Percentiles rank a stretch among this genome's conserved stretches.
These are phyloP conservation scores for Abrus precatorius DNA, from an alignment of 306 rosid genomes.

Conservation along the genomic window DNA sequence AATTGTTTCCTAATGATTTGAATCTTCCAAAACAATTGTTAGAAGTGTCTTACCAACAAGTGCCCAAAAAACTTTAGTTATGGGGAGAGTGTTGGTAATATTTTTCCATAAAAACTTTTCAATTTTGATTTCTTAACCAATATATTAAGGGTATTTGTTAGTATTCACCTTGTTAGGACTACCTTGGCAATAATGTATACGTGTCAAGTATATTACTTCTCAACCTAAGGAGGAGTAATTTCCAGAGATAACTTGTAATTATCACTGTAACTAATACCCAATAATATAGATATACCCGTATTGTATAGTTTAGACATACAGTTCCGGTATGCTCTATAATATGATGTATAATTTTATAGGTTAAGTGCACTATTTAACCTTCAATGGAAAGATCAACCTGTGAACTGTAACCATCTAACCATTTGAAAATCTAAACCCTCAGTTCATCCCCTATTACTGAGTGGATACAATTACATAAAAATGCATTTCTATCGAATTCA, in stretches of 20 bases:
- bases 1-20: neutral
- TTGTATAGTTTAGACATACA: constrained; percentile 5
- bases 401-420: constrained; percentile 11
- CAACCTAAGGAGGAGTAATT: constrained; percentile 1
- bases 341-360: constrained; percentile 8
- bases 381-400: constrained; percentile 28
- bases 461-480: constrained; percentile 25
- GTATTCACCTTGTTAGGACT: neutral
- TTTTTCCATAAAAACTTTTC: neutral
- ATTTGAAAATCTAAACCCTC: constrained; percentile 5
- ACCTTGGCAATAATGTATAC: neutral
- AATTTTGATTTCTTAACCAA: neutral
- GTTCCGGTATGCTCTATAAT: neutral
- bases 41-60: neutral
- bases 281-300: neutral
- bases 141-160: neutral
- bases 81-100: neutral
- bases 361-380: constrained; percentile 1
- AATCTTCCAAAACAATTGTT: constrained; percentile 11
- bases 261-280: neutral
- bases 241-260: constrained; percentile 12
- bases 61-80: neutral
- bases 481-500: constrained; percentile 9
- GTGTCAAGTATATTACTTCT: neutral
- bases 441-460: neutral